These are phyloP conservation scores for Aspergillus terreus DNA, from an alignment of 2,329 filamentous ascomycete species.

Conservation along the genomic window DNA sequence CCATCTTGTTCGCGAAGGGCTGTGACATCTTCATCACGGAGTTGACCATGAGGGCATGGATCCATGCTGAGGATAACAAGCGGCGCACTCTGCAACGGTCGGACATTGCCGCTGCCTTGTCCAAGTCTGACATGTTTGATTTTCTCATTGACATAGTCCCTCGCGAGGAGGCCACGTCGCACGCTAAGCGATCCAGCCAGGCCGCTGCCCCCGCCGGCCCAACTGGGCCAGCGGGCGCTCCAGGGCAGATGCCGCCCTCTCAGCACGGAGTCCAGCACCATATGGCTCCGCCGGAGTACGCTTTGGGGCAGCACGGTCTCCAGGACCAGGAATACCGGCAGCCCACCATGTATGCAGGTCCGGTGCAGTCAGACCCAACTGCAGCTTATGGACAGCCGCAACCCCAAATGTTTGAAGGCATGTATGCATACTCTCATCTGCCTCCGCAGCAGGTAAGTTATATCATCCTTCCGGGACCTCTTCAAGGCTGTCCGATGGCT, in stretches of 20 bases:
- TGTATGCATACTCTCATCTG: slow-evolving; percentile 79
- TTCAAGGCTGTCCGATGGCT: too few species aligned
- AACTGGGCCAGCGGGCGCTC: slow-evolving; percentile 27
- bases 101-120: slow-evolving; percentile 91
- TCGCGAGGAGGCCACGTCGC: slow-evolving; percentile 83
- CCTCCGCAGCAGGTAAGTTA: slow-evolving; percentile 72
- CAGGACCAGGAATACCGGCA: slow-evolving; percentile 77
- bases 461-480: not conserved
- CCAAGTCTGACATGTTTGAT: slow-evolving; percentile 99
- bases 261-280: slow-evolving; percentile 50
- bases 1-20: slow-evolving; percentile 95
- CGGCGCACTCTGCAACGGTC: slow-evolving; percentile 89
- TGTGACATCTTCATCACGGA: slow-evolving; percentile 99
- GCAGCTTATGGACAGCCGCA: slow-evolving; percentile 74
- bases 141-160: slow-evolving; percentile 99
- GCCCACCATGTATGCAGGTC: slow-evolving; percentile 75
- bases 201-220: slow-evolving; percentile 49
- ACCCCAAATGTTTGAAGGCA: slow-evolving; percentile 74
- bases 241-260: slow-evolving; percentile 39
- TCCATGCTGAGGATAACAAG: slow-evolving; percentile 99
- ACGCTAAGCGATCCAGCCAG: slow-evolving; percentile 69
- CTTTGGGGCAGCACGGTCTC: slow-evolving; percentile 61
- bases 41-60: slow-evolving; percentile 98
- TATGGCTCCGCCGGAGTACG: slow-evolving; percentile 55
- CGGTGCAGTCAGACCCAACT: slow-evolving; percentile 69